Evolutionary conservation across 75 land plant species (phyloP).

Genomic region (Larix kaempferi): DNA sequence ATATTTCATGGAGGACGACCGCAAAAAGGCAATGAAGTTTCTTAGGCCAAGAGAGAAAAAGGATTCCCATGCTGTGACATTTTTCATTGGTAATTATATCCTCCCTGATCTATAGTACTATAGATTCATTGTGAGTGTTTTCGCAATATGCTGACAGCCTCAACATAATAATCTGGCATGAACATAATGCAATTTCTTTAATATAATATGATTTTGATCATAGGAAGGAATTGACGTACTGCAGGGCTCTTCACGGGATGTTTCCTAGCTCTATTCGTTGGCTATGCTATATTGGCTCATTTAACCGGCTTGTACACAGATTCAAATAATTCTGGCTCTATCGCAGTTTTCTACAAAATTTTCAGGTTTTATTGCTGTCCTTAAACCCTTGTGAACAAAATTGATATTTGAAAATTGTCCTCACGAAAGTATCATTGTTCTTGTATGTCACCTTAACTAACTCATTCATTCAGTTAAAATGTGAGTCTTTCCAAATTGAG

Average conservation of each 20-base stretch:
- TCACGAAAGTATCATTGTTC: no score
- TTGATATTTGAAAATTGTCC: no score
- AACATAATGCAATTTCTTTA: no score
- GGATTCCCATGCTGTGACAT: conserved; percentile 84
- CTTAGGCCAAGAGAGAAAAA: conserved; percentile 67
- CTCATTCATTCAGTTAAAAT: no score
- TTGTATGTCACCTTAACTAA: no score
- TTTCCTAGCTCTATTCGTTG: conserved; percentile 43
- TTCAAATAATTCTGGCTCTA: conserved; percentile 17
- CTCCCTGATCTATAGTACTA: background rate
- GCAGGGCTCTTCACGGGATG: conserved; percentile 89
- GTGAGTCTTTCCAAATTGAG: no score
- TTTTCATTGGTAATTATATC: conserved; percentile 64
- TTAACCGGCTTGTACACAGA: conserved; percentile 41
- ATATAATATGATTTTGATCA: no score
- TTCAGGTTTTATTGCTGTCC: conserved; percentile 67
- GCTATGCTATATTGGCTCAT: conserved; percentile 54
- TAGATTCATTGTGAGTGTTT: no score
- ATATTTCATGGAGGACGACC: conserved; percentile 71
- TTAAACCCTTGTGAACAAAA: no score
- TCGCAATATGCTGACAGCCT: no score
- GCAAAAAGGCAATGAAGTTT: conserved; percentile 78
- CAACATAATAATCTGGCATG: no score
- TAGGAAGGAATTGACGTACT: no score
- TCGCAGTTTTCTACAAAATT: conserved; percentile 49